Conservation (phyloP, 192 early-diverging fungal genomes). For the Cetraspora pellucida region DNA sequence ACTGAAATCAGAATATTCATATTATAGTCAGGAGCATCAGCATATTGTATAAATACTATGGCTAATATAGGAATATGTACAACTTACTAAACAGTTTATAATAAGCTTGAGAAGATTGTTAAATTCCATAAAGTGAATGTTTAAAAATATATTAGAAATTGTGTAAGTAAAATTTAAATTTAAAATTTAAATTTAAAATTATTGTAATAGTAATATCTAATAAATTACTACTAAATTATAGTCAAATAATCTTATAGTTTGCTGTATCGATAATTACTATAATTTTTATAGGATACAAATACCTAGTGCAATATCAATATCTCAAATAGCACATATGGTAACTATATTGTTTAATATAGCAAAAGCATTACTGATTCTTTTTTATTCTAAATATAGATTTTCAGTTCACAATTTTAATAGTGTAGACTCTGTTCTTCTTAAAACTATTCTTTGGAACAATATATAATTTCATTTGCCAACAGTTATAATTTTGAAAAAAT, state of each 20-base stretch:
- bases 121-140: background rate
- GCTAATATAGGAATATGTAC: background rate
- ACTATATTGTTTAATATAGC: constrained; percentile 1
- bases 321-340: background rate
- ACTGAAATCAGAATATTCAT: background rate
- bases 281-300: background rate
- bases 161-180: background rate
- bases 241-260: background rate
- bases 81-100: background rate
- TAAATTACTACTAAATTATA: background rate
- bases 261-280: background rate
- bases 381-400: background rate
- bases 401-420: background rate
- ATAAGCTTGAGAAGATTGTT: background rate
- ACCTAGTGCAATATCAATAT: background rate
- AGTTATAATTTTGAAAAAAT: background rate
- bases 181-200: background rate
- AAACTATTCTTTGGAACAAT: background rate
- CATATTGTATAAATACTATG: background rate
- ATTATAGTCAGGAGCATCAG: background rate
- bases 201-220: background rate
- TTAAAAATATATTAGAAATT: background rate
- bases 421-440: background rate
- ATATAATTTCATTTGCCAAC: constrained; percentile 5
- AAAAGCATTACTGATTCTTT: background rate